Conservation (phyloP, 1,284 basidiomycete genomes). For the Termitomyces sp. region DNA sequence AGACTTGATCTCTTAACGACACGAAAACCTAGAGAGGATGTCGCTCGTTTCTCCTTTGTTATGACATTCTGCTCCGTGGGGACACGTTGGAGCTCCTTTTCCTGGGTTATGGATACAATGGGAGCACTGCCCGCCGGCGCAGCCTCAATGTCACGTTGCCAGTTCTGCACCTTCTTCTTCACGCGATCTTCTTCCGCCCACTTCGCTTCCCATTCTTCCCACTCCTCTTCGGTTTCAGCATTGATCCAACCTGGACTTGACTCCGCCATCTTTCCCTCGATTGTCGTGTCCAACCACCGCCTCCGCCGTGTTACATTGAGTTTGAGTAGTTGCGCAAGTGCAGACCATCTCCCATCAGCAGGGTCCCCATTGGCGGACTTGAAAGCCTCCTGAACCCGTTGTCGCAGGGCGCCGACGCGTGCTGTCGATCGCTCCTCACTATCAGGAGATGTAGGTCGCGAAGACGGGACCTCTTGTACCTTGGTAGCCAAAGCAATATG, state of each 20-base stretch:
- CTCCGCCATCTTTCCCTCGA: conserved; percentile 14
- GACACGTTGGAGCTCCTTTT: conserved; percentile 6
- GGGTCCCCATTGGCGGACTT: conserved; percentile 25
- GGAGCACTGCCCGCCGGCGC: background rate
- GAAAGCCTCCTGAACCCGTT: conserved; percentile 25
- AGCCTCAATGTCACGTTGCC: conserved; percentile 22
- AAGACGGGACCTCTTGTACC: conserved; percentile 19
- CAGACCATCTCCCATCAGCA: conserved; percentile 29
- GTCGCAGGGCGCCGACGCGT: conserved; percentile 20
- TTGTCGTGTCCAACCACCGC: conserved; percentile 21
- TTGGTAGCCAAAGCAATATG: conserved; percentile 20
- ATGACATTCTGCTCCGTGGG: conserved; percentile 2
- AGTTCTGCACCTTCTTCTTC: conserved; percentile 26
- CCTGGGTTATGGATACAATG: conserved; percentile 10
- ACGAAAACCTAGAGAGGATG: conserved; percentile 23
- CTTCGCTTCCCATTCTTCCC: conserved; percentile 25
- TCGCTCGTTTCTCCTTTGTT: conserved; percentile 12
- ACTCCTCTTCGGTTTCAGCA: conserved; percentile 23
- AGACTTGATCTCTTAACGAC: conserved; percentile 25
- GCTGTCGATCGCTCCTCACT: conserved; percentile 10
- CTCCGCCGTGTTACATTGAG: conserved; percentile 21
- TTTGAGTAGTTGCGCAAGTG: conserved; percentile 22
- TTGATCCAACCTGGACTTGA: conserved; percentile 22
- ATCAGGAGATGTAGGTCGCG: conserved; percentile 11
- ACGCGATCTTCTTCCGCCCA: conserved; percentile 21